Evolutionary conservation across 2,329 filamentous ascomycete species (phyloP).

Genomic region (Xylariaceae sp.): DNA sequence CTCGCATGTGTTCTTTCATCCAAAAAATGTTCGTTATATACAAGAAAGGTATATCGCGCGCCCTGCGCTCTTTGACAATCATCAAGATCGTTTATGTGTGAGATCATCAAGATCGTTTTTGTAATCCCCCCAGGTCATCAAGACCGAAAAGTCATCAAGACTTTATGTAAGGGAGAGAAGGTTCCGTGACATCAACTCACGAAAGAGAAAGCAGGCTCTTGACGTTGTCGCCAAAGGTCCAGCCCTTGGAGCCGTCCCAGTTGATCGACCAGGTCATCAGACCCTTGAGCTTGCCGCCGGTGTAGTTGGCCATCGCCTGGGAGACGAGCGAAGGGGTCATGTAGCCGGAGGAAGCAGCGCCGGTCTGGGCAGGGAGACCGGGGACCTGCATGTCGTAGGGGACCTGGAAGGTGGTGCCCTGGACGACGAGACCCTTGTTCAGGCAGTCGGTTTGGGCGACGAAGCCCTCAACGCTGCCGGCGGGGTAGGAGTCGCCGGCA

Average conservation of each 20-base stretch:
- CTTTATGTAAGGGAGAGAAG: too few species aligned
- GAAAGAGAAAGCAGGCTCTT: not conserved
- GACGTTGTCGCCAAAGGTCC: slow-evolving; percentile 33
- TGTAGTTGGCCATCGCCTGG: slow-evolving; percentile 31
- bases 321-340: slow-evolving; percentile 30
- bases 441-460: slow-evolving; percentile 35
- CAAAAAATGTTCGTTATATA: not conserved
- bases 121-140: not conserved
- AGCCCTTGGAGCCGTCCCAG: slow-evolving; percentile 34
- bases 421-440: slow-evolving; percentile 30
- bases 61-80: too few species aligned
- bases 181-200: too few species aligned
- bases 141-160: not conserved
- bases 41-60: not conserved
- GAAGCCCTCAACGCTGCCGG: slow-evolving; percentile 33
- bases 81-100: too few species aligned
- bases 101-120: too few species aligned
- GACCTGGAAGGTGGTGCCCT: slow-evolving; percentile 32
- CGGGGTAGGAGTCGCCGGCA: slow-evolving; percentile 31
- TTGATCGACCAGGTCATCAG: slow-evolving; percentile 37
- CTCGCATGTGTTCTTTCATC: too few species aligned
- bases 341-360: slow-evolving; percentile 33
- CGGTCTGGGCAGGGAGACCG: slow-evolving; percentile 34
- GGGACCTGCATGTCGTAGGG: slow-evolving; percentile 35
- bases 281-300: slow-evolving; percentile 31